phyloP scores from a whole-genome alignment of 2,329 filamentous ascomycete genomes.

The Sclerotinia borealis region DNA sequence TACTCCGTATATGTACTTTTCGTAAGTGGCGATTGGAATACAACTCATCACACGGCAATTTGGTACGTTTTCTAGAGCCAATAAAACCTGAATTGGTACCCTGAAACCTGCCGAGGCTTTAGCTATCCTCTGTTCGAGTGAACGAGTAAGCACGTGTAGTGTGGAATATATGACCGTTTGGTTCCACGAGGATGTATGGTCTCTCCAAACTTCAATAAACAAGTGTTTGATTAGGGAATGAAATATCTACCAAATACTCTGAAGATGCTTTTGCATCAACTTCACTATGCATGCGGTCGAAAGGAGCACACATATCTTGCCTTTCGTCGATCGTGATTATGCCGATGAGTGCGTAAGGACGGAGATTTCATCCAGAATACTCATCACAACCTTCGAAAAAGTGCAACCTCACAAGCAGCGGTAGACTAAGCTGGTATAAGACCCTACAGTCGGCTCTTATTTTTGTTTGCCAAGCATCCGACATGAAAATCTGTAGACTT shows the following conservation, averaged over 20 bases:
- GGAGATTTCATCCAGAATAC: not conserved
- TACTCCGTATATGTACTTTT: conserved; percentile 65
- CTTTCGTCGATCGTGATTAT: no score
- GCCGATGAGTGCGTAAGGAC: not conserved
- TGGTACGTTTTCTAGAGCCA: conserved; percentile 69
- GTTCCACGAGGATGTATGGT: no score
- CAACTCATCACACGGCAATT: conserved; percentile 78
- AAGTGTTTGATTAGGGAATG: no score
- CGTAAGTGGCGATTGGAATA: conserved; percentile 46
- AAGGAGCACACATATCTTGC: no score
- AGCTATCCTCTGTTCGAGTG: not conserved
- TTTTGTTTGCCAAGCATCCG: not conserved
- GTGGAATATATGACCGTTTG: no score
- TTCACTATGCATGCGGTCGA: no score
- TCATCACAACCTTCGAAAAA: not conserved
- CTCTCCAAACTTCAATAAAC: no score
- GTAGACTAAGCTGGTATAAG: not conserved
- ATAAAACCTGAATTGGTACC: not conserved
- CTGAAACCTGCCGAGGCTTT: not conserved
- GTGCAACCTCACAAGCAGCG: not conserved
- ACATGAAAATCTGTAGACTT: not conserved
- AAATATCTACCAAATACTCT: no score
- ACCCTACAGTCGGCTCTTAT: not conserved
- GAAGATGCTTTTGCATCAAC: no score
- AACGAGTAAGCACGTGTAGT: not conserved